Percentiles rank a stretch among this genome's conserved stretches.
Evolutionary conservation across 768 basidiomycete genomes (phyloP).

Genomic region (Termitomyces eurrhizus): DNA sequence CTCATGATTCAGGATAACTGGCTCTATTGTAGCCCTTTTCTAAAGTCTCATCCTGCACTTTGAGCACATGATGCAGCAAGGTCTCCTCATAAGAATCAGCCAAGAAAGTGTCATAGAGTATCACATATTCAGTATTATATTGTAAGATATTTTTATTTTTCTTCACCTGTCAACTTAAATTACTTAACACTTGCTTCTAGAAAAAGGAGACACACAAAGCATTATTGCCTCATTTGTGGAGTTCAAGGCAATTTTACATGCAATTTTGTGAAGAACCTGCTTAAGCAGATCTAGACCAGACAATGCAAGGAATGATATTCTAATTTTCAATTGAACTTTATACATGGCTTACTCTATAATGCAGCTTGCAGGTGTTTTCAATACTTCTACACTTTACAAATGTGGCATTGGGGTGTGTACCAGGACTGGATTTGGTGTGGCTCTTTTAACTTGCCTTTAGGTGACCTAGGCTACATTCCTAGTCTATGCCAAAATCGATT

Average conservation of each 20-base stretch:
- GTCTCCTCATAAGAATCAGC: slow-evolving; percentile 73
- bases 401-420: slow-evolving; percentile 84
- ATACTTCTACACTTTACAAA: slow-evolving; percentile 72
- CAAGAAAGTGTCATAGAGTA: slow-evolving; percentile 76
- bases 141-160: slow-evolving; percentile 42
- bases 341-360: background rate
- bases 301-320: slow-evolving; percentile 62
- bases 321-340: background rate
- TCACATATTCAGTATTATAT: slow-evolving; percentile 82
- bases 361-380: slow-evolving; percentile 78
- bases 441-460: slow-evolving; percentile 79
- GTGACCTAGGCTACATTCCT: slow-evolving; percentile 31
- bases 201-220: slow-evolving; percentile 65
- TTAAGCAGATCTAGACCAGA: slow-evolving; percentile 71
- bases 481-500: slow-evolving; percentile 22
- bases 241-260: slow-evolving; percentile 84
- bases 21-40: slow-evolving; percentile 57
- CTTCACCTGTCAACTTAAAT: background rate
- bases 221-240: slow-evolving; percentile 82
- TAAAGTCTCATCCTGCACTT: slow-evolving; percentile 76
- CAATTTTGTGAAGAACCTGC: slow-evolving; percentile 68
- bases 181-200: slow-evolving; percentile 33
- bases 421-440: slow-evolving; percentile 80
- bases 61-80: slow-evolving; percentile 84
- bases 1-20: slow-evolving; percentile 57